Evolutionary conservation across 495 filamentous ascomycete species (phyloP).

Genomic region (Aspergillus campestris): DNA sequence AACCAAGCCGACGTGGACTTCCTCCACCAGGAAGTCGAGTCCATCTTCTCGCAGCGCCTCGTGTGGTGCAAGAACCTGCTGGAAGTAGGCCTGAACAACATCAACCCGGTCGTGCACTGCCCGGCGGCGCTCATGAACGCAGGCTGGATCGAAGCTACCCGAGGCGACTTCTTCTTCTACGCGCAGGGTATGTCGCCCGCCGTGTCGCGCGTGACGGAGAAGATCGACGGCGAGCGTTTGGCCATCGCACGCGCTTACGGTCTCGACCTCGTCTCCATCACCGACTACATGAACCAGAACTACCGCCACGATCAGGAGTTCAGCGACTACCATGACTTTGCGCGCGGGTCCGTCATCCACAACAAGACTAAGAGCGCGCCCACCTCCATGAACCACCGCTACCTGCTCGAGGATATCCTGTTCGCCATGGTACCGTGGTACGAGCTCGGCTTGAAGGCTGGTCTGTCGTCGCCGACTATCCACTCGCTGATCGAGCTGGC

Average conservation of each 20-base stretch:
- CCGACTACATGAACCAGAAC: conserved; percentile 14
- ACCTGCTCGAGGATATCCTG: conserved; percentile 10
- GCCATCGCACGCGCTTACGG: conserved; percentile 11
- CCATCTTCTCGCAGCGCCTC: conserved; percentile 11
- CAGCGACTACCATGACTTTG: conserved; percentile 11
- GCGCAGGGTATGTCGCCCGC: conserved; percentile 13
- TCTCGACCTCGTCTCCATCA: conserved; percentile 9
- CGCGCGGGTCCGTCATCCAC: conserved; percentile 9
- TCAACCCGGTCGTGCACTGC: conserved; percentile 14
- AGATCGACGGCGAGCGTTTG: conserved; percentile 9
- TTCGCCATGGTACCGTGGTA: conserved; percentile 13
- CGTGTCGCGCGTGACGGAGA: conserved; percentile 11
- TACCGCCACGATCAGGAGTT: conserved; percentile 9
- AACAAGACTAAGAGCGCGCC: conserved; percentile 15
- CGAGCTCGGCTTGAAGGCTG: conserved; percentile 10
- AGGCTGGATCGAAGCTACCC: conserved; percentile 14
- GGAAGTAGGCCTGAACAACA: conserved; percentile 13
- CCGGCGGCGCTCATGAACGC: conserved; percentile 14
- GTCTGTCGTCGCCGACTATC: conserved; percentile 12
- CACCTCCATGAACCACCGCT: conserved; percentile 9
- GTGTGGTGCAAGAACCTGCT: conserved; percentile 11
- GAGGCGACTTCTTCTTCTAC: conserved; percentile 15
- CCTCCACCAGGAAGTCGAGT: conserved; percentile 5
- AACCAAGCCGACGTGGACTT: conserved; percentile 4
- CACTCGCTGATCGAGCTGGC: conserved; percentile 12